Conservation (phyloP, 768 basidiomycete genomes). For the Cystobasidium tubakii region DNA sequence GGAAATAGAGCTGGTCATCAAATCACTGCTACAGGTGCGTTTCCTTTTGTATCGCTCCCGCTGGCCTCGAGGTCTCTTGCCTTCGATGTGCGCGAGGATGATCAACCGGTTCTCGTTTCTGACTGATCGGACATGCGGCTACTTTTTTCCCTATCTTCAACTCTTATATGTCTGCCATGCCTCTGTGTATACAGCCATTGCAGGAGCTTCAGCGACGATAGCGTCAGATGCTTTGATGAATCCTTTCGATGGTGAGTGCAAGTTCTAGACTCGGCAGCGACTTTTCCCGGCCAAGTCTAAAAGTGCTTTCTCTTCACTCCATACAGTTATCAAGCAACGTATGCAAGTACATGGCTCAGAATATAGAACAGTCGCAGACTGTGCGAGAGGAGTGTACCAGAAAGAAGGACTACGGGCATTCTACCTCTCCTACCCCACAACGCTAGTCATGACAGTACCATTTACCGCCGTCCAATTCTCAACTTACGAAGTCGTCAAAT, state of each 20-base stretch:
- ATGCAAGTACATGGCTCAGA: slow-evolving; percentile 96
- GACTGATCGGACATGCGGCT: slow-evolving; percentile 16
- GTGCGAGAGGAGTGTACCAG: slow-evolving; percentile 74
- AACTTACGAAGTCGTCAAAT: slow-evolving; percentile 88
- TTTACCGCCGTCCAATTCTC: slow-evolving; percentile 98
- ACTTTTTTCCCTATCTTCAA: neutral
- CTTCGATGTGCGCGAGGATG: neutral
- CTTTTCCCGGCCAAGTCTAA: neutral
- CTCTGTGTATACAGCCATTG: slow-evolving; percentile 62
- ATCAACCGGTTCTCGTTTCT: neutral
- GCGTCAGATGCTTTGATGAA: slow-evolving; percentile 98
- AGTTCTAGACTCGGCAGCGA: too few relatives aligned
- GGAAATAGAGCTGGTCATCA: slow-evolving; percentile 73
- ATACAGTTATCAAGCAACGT: slow-evolving; percentile 90
- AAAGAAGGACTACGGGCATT: slow-evolving; percentile 84
- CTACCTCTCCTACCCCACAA: slow-evolving; percentile 98
- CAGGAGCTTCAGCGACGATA: slow-evolving; percentile 89
- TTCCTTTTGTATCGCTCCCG: neutral
- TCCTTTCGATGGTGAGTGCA: slow-evolving; percentile 93
- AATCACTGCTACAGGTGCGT: slow-evolving; percentile 78
- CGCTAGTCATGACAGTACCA: slow-evolving; percentile 89
- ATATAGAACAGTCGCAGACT: slow-evolving; percentile 78
- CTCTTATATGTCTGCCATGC: neutral
- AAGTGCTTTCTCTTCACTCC: neutral
- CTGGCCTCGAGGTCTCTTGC: neutral